These are phyloP conservation scores for Cladosporium sp. DNA, from an alignment of 2,329 filamentous ascomycete species.

Conservation along the genomic window DNA sequence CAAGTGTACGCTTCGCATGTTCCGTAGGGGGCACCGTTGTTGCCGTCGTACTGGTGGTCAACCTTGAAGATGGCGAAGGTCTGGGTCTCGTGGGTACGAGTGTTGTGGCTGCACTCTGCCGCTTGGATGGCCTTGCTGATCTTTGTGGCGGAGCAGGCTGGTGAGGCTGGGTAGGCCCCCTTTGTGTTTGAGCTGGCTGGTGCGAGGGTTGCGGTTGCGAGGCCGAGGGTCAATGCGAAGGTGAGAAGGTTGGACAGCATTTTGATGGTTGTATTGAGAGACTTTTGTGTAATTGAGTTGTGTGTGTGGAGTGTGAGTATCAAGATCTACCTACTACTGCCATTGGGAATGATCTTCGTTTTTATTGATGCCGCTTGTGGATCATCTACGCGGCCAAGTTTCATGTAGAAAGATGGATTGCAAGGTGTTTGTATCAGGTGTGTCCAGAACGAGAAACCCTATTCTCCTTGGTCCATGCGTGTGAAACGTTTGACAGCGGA, in stretches of 20 bases:
- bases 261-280: background rate
- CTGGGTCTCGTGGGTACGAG: constrained; percentile 39
- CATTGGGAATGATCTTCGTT: background rate
- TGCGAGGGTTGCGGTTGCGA: constrained; percentile 40
- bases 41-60: constrained; percentile 50
- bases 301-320: background rate
- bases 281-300: background rate
- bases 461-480: background rate
- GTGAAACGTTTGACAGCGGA: background rate
- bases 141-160: constrained; percentile 37
- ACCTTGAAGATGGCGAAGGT: constrained; percentile 47
- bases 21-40: constrained; percentile 51
- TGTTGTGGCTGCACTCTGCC: constrained; percentile 48
- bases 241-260: constrained; percentile 19
- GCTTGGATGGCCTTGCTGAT: constrained; percentile 44
- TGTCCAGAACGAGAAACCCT: constrained; percentile 1
- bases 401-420: constrained; percentile 10
- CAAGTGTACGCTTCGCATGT: constrained; percentile 51
- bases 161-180: constrained; percentile 35
- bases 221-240: constrained; percentile 25
- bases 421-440: constrained; percentile 6
- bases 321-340: background rate
- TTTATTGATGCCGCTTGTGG: background rate
- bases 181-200: constrained; percentile 44
- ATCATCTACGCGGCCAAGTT: constrained; percentile 8